Evolutionary conservation across 2,329 filamentous ascomycete species (phyloP).

Genomic region (Aspergillus pseudoterreus): DNA sequence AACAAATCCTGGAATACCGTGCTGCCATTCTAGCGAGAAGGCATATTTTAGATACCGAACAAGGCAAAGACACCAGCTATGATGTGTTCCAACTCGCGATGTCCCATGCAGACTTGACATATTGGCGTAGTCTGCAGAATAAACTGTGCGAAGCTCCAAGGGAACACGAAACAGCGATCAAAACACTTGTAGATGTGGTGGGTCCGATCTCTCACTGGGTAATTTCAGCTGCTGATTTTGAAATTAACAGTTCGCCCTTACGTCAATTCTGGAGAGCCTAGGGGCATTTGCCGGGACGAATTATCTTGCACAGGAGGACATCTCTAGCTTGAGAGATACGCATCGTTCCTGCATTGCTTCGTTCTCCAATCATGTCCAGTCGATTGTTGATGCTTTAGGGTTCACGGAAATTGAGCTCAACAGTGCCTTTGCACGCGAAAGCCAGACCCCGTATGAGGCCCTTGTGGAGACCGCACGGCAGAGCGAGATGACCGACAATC

Average conservation of each 20-base stretch:
- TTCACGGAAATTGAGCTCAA: not conserved
- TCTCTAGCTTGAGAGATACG: not conserved
- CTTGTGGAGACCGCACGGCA: not conserved
- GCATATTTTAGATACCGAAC: not conserved
- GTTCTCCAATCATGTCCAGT: not conserved
- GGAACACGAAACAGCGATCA: not conserved
- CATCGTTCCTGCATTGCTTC: not conserved
- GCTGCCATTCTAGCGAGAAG: not conserved
- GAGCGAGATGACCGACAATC: not conserved
- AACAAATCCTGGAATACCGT: not conserved
- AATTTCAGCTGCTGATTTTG: not conserved
- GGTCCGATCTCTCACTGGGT: not conserved
- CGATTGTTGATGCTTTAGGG: not conserved
- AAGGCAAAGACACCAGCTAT: not conserved
- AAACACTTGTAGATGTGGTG: not conserved
- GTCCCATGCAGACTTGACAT: not conserved
- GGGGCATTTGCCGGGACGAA: not conserved
- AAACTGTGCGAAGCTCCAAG: not conserved
- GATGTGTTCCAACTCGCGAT: not conserved
- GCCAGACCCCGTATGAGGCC: not conserved
- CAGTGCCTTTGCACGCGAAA: not conserved
- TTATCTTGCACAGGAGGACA: not conserved
- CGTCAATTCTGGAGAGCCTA: not conserved
- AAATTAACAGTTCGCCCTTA: not conserved
- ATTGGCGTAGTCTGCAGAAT: not conserved